These are phyloP conservation scores for Aspergillus spinulosporus DNA, from an alignment of 2,329 filamentous ascomycete species.

Conservation along the genomic window DNA sequence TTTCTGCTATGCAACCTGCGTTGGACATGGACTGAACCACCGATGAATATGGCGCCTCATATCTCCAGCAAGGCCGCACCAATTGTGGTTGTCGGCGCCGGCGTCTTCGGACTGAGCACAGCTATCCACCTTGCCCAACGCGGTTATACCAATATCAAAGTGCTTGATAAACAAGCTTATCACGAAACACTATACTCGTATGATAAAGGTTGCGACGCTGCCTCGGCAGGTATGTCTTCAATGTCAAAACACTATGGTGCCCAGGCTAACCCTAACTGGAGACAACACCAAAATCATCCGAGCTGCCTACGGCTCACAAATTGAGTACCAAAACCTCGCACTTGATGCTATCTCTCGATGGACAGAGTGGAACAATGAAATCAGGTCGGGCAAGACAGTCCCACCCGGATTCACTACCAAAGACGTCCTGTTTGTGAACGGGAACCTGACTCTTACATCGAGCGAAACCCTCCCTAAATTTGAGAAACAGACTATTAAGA, in stretches of 20 bases:
- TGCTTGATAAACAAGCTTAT: constrained; percentile 44
- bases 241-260: neutral
- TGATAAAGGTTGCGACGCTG: constrained; percentile 44
- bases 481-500: constrained; percentile 40
- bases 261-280: neutral
- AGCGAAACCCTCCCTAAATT: constrained; percentile 26
- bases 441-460: constrained; percentile 27
- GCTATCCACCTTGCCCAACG: constrained; percentile 47
- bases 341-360: constrained; percentile 46
- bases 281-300: constrained; percentile 51
- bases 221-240: constrained; percentile 41
- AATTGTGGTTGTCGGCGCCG: constrained; percentile 45
- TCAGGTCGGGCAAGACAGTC: constrained; percentile 25
- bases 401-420: constrained; percentile 40
- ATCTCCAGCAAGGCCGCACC: neutral
- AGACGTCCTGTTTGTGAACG: constrained; percentile 44
- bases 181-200: constrained; percentile 45
- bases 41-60: neutral
- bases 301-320: constrained; percentile 45
- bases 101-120: constrained; percentile 47
- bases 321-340: constrained; percentile 50
- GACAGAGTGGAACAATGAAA: constrained; percentile 47
- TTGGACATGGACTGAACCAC: no score
- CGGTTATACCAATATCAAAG: constrained; percentile 44
- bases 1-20: no score